Evolutionary conservation across 2,329 filamentous ascomycete species (phyloP), one percentile per base, ranked within the genome.

Genomic region (Chrysoporthe puriensis): DNA sequence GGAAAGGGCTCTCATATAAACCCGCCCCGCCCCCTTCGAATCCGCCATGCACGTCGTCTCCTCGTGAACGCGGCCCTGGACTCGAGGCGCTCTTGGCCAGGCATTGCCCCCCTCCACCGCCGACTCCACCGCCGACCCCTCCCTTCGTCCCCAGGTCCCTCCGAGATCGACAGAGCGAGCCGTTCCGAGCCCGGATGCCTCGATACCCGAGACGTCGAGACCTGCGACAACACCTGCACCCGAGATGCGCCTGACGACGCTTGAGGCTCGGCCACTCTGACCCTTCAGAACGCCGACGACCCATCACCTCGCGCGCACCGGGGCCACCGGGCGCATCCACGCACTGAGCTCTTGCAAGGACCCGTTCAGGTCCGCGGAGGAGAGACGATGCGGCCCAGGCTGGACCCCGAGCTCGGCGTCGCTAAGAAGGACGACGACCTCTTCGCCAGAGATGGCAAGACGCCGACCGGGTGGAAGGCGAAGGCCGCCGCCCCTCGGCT

Each of bases 391-490:
- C 77, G 77, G 70, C 76, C 80, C 68, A 75, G 84, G 64, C 85
- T 84, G 76, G 75, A 82, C 68, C 82, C 79, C 73, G 83, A 87
- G 71, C 85, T 86, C 72, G 85, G 86, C 72, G 78, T 86, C 75
- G 84, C 82, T 63, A 89, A 89, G 77, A 88, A 87, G 77, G 82
- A 88, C 74, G 86, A 89, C 74, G 86, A 89, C 74, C 80, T 83
- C 73, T 71, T 71, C 52, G 68, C 73, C 71, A 77, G 72, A 73
- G 74, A 72, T 65, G 75, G 71, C 48, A 68, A 73, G 68, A 76
- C 73, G 50, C 67, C 74, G 71, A 70, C 69, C 60, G 68, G 68
- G 43, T 70, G 68, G 68, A 58, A 44, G 58, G 63, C 56, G 1
- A 68, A 66, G 46, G 34, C 56, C 9, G 34, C 56, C 9, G 59